A percentile compares a stretch with the other conserved stretches of the same genome.
Evolutionary conservation across 805 yeast genomes (phyloP).

Genomic region (Candida ovalis): DNA sequence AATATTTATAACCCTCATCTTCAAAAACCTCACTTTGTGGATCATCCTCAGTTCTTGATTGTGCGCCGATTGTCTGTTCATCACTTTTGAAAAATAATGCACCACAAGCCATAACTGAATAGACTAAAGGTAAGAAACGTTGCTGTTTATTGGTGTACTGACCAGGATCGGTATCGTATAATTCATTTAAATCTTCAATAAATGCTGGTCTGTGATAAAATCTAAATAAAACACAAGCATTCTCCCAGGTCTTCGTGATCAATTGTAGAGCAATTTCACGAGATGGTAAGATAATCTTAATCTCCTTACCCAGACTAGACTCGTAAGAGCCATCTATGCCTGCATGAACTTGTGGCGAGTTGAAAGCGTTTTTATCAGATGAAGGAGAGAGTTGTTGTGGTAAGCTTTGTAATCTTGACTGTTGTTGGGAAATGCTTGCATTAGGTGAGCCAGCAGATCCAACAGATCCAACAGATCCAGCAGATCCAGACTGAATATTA

Average conservation of each 20-base stretch:
- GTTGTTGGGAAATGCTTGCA: slow-evolving; percentile 5
- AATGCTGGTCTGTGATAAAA: slow-evolving; percentile 85
- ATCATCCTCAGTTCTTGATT: slow-evolving; percentile 23
- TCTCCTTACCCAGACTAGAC: slow-evolving; percentile 42
- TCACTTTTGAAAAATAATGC: slow-evolving; percentile 64
- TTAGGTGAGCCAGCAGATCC: background rate
- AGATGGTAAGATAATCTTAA: slow-evolving; percentile 69
- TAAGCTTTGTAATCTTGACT: slow-evolving; percentile 1
- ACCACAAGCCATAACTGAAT: slow-evolving; percentile 87
- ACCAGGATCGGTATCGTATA: slow-evolving; percentile 73
- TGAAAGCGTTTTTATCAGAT: slow-evolving; percentile 13
- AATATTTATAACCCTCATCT: slow-evolving; percentile 78
- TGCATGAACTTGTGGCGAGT: slow-evolving; percentile 21
- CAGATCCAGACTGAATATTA: background rate
- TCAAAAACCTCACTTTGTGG: slow-evolving; percentile 40
- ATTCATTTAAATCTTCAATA: slow-evolving; percentile 65
- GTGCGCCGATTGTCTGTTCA: slow-evolving; percentile 28
- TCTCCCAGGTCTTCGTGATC: slow-evolving; percentile 75
- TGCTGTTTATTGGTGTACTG: slow-evolving; percentile 70
- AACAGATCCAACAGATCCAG: background rate
- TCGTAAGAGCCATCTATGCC: slow-evolving; percentile 38
- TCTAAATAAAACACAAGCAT: slow-evolving; percentile 80
- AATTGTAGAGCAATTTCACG: slow-evolving; percentile 67
- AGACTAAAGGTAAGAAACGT: slow-evolving; percentile 72
- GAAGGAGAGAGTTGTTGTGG: slow-evolving; percentile 12